Base-by-base conservation (phyloP, 208 protist species). In the Leishmania tropica region DNA sequence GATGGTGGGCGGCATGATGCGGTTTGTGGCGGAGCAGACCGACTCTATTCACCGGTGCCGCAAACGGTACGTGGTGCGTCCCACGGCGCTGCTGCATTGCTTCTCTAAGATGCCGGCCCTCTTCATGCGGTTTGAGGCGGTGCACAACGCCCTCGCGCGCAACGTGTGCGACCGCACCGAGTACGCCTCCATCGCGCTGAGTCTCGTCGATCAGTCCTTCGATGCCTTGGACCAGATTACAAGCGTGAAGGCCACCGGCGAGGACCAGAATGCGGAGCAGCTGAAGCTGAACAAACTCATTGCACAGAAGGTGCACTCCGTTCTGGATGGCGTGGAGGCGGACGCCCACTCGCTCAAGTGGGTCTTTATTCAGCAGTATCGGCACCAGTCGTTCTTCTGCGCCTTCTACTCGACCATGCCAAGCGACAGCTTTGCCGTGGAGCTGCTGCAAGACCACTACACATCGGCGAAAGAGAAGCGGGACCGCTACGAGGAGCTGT, bases 371-470 rank as follows among this genome's bases (percentile, higher is more conserved):
- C 89, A 94, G 85, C 93, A 97, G 81, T 96, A 95, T 80, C 93
- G 95, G 40, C 95, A 97, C 70, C 95, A 97, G 77, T 89, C 93
- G 47, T 97, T 96, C 85, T 97, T 97, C 83, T 97, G 95, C 80
- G 87, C 91, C 73, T 93, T 96, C 74, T 97, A 92, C 84, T 85
- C 80, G 5, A 90, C 92, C 6, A 78, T 97, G 54, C 84, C 91
- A 7, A 80, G 80, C 24, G 75, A 85, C 42, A 87, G 86, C 71
- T 93, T 94, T 76, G 90, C 92, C 28, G 75, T 86, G 67, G 87
- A 88, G 51, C 64, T 96, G 47, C 88, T 97, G 53, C 79, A 85
- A 17, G 92, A 96, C 79, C 89, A 93, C 75, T 92, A 92, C 75
- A 86, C 90, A 31, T 89, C 89, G 15, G 94, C 91, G 42, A 90